These are phyloP conservation scores for Fusarium pilosicola DNA, from an alignment of 2,329 filamentous ascomycete species.

Conservation along the genomic window DNA sequence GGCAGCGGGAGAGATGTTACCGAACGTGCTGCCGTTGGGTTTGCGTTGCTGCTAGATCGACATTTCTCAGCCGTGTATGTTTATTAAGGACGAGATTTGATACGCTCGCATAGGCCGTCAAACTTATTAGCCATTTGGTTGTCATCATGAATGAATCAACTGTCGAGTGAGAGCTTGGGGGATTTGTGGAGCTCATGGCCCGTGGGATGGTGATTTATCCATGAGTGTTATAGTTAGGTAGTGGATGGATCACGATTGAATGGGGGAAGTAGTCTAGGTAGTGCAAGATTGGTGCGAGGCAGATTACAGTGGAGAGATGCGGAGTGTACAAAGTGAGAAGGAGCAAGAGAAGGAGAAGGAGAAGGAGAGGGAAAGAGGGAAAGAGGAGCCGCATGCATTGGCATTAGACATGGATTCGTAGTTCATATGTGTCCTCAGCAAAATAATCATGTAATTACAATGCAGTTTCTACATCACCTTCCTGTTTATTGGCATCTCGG, in stretches of 20 bases:
- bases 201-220: slow-evolving; percentile 40
- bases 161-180: slow-evolving; percentile 25
- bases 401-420: slow-evolving; percentile 5
- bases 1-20: not conserved
- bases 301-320: slow-evolving; percentile 28
- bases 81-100: slow-evolving; percentile 7
- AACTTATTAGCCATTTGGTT: slow-evolving; percentile 6
- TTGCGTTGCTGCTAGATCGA: not conserved
- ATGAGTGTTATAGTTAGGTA: slow-evolving; percentile 25
- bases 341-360: slow-evolving; percentile 9
- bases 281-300: slow-evolving; percentile 31
- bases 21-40: not conserved
- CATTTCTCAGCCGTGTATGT: not conserved
- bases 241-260: slow-evolving; percentile 38
- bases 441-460: not conserved
- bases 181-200: slow-evolving; percentile 31
- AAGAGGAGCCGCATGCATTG: slow-evolving; percentile 1
- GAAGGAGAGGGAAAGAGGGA: not conserved
- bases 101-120: slow-evolving; percentile 6
- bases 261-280: slow-evolving; percentile 22
- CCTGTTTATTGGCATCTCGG: slow-evolving; percentile 7
- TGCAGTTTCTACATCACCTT: not conserved
- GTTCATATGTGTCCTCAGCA: slow-evolving; percentile 4
- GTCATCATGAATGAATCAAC: slow-evolving; percentile 12
- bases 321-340: slow-evolving; percentile 34